A percentile compares a stretch with the other conserved stretches of the same genome.
These are phyloP conservation scores for Barbatosphaeria neglecta DNA, from an alignment of 495 filamentous ascomycete genomes.

Conservation along the genomic window DNA sequence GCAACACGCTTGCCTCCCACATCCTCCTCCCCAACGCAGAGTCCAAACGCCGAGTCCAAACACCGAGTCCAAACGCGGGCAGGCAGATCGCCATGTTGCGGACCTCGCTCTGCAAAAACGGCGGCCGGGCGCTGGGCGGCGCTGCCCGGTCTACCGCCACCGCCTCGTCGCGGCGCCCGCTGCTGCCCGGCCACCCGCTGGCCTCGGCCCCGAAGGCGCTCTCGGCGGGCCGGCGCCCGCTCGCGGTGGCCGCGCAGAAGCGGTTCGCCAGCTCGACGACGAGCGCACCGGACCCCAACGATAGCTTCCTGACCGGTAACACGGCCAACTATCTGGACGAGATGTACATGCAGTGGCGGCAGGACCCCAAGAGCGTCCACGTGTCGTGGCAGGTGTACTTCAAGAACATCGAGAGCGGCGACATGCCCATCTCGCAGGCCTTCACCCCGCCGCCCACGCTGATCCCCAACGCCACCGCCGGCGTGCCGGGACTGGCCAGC, in stretches of 20 bases:
- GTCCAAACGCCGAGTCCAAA: no score
- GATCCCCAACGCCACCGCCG: constrained; percentile 65
- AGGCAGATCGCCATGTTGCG: constrained; percentile 36
- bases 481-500: constrained; percentile 63
- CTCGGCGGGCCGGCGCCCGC: constrained; percentile 33
- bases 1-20: no score
- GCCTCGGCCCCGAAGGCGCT: constrained; percentile 15
- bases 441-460: constrained; percentile 92
- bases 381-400: constrained; percentile 99
- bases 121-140: constrained; percentile 1
- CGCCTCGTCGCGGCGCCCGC: constrained; percentile 17
- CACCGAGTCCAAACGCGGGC: constrained; percentile 1
- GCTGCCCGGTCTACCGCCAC: constrained; percentile 4
- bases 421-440: constrained; percentile 92
- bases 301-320: constrained; percentile 89
- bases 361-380: constrained; percentile 86
- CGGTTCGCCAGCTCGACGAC: constrained; percentile 33
- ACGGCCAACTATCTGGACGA: constrained; percentile 98
- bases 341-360: constrained; percentile 98
- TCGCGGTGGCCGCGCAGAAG: constrained; percentile 36
- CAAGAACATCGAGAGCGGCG: constrained; percentile 94
- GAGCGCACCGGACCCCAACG: constrained; percentile 59
- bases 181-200: constrained; percentile 32
- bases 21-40: no score
- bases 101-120: constrained; percentile 21